phyloP scores from a whole-genome alignment of 768 basidiomycete genomes.

The Psilocybe subaeruginosa region DNA sequence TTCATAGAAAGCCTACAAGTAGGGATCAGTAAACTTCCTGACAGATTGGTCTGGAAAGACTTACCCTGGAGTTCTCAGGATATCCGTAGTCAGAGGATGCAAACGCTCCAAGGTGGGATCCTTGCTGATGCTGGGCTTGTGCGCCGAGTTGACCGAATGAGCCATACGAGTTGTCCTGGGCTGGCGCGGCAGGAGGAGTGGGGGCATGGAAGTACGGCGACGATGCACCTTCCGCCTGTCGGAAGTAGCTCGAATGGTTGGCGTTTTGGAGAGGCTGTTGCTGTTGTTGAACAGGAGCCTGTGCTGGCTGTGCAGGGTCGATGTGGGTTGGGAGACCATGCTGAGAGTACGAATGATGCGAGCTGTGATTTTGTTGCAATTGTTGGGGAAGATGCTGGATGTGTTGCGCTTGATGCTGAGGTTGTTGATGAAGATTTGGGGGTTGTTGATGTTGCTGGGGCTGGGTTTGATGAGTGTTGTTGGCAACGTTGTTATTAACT shows the following conservation, averaged over 20 bases:
- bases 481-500: constrained; percentile 7
- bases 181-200: constrained; percentile 70
- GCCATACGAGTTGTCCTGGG: constrained; percentile 65
- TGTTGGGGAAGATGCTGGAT: constrained; percentile 46
- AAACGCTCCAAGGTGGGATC: constrained; percentile 58
- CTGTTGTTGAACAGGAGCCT: constrained; percentile 42
- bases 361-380: constrained; percentile 41
- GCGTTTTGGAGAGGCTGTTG: constrained; percentile 46
- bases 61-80: constrained; percentile 52
- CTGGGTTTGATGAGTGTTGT: constrained; percentile 17
- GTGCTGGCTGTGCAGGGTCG: constrained; percentile 55
- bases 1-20: constrained; percentile 72
- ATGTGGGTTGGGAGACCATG: constrained; percentile 69
- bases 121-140: constrained; percentile 65
- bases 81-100: constrained; percentile 70
- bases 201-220: constrained; percentile 76
- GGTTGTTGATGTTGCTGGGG: constrained; percentile 33
- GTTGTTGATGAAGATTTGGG: constrained; percentile 38
- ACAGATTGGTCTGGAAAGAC: constrained; percentile 24
- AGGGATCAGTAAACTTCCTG: constrained; percentile 21
- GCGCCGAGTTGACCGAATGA: constrained; percentile 65
- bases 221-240: constrained; percentile 57
- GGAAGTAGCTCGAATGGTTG: constrained; percentile 65
- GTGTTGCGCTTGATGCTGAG: constrained; percentile 42
- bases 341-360: constrained; percentile 62